Evolutionary conservation across 495 filamentous ascomycete genomes (phyloP), one percentile per base, ranked within the genome.

Genomic region (Parachaetomium inaequale): DNA sequence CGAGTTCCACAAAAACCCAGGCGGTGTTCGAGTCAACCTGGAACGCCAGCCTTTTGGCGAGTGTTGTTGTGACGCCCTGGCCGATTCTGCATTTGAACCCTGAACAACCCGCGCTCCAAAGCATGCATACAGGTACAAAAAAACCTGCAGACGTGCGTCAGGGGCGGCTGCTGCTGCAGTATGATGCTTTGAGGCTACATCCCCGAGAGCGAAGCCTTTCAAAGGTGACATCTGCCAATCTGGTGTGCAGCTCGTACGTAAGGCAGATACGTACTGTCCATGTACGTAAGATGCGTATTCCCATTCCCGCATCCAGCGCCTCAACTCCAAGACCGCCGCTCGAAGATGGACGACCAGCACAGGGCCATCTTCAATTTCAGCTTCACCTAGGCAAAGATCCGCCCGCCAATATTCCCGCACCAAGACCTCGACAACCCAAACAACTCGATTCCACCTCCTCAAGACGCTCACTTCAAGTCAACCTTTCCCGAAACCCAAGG

Each of bases 81-180:
- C 36, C 36, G 12, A 15, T 45, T 17, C 42, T 45, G 17, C 8
- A 19, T 45, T 23, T 45, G 42, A 45, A 45, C 42, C 42, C 42
- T 45, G 19, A 17, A 45, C 42, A 45, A 17, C 23, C 36, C 14
- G 23, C 46, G 46, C 46, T 23, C 46, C 21, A 45, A 19, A 10
- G 23, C 21, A 49, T 49, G 46, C 46, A 49, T 25, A 28, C 46
- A 26, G 23, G 26, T 25, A 28, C 46, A 26, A 47, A 46, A 25
- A 15, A 40, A 12, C 36, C 36, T 40, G 36, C 51, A 31, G 42
- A n/a, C n/a, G n/a, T 34, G 55, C 55, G 43, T 45, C 36, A 47
- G 26, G 4, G 28, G 55, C 55, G 17, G 55, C 55, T 49, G 15
- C 15, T 45, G 29, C 46, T 63, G 61, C 61, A 63, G 58, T 55